Evolutionary conservation across 192 early-diverging fungal species (phyloP).

Genomic region (Coemansia sp.): DNA sequence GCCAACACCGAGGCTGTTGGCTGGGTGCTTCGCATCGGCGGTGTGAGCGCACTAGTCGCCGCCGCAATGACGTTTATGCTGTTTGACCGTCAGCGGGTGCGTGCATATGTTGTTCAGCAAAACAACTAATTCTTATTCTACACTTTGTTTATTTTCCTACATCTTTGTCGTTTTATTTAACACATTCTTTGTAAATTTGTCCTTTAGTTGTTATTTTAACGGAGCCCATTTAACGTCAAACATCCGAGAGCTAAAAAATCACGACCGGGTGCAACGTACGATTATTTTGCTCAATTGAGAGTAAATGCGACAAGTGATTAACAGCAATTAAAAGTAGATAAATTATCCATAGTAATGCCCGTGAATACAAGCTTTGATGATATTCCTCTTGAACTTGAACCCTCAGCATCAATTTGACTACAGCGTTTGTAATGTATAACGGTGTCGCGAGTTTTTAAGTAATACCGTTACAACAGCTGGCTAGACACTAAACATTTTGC

Average conservation of each 20-base stretch:
- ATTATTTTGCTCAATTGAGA: too few relatives aligned
- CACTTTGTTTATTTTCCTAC: background rate
- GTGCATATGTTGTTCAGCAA: constrained; percentile 17
- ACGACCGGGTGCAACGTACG: too few relatives aligned
- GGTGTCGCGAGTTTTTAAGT: too few relatives aligned
- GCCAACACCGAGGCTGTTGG: constrained; percentile 23
- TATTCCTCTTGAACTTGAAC: too few relatives aligned
- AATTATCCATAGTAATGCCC: too few relatives aligned
- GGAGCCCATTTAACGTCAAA: background rate
- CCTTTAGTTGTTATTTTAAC: background rate
- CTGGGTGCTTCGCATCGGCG: constrained; percentile 46
- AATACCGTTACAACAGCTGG: background rate
- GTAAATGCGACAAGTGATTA: too few relatives aligned
- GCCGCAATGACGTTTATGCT: constrained; percentile 37
- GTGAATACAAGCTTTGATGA: too few relatives aligned
- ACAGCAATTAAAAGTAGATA: too few relatives aligned
- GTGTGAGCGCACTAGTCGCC: constrained; percentile 39
- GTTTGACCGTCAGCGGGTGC: constrained; percentile 43
- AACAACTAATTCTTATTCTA: constrained; percentile 5
- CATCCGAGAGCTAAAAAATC: too few relatives aligned
- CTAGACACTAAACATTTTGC: background rate
- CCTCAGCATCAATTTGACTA: too few relatives aligned
- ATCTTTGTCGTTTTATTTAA: background rate
- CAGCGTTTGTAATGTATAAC: too few relatives aligned
- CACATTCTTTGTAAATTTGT: background rate